Evolutionary conservation across 2,329 filamentous ascomycete genomes (phyloP).

Genomic region (Knoxdaviesia proteae): DNA sequence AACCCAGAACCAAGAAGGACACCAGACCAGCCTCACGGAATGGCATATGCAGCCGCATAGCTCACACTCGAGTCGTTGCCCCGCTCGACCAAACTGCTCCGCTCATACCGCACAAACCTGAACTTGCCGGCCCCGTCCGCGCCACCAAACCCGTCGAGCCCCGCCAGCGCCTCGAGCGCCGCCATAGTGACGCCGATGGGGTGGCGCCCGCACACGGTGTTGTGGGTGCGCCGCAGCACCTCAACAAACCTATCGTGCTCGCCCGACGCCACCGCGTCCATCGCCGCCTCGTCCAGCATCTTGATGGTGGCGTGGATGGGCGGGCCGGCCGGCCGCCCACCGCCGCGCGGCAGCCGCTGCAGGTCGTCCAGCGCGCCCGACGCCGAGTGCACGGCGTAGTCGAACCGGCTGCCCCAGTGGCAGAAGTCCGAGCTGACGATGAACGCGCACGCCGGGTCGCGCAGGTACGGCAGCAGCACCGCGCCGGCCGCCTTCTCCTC

Average conservation of each 20-base stretch:
- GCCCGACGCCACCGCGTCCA: constrained; percentile 67
- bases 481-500: constrained; percentile 50
- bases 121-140: constrained; percentile 33
- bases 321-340: constrained; percentile 10
- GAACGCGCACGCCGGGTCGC: constrained; percentile 58
- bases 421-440: constrained; percentile 92
- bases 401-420: constrained; percentile 76
- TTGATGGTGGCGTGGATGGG: constrained; percentile 73
- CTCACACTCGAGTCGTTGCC: constrained; percentile 70
- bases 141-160: constrained; percentile 12
- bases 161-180: constrained; percentile 46
- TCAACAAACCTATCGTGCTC: constrained; percentile 48
- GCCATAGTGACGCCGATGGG: constrained; percentile 90
- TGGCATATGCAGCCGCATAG: constrained; percentile 81
- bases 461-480: constrained; percentile 58
- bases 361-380: constrained; percentile 18
- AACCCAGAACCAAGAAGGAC: too few relatives aligned
- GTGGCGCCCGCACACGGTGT: constrained; percentile 87
- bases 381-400: constrained; percentile 56
- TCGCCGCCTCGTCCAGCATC: constrained; percentile 58
- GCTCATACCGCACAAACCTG: constrained; percentile 67
- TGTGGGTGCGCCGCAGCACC: constrained; percentile 50
- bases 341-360: constrained; percentile 17
- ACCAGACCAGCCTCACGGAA: constrained; percentile 24
- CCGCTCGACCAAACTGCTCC: constrained; percentile 53